Conservation (phyloP, 768 basidiomycete species). For the Artomyces pyxidatus region DNA sequence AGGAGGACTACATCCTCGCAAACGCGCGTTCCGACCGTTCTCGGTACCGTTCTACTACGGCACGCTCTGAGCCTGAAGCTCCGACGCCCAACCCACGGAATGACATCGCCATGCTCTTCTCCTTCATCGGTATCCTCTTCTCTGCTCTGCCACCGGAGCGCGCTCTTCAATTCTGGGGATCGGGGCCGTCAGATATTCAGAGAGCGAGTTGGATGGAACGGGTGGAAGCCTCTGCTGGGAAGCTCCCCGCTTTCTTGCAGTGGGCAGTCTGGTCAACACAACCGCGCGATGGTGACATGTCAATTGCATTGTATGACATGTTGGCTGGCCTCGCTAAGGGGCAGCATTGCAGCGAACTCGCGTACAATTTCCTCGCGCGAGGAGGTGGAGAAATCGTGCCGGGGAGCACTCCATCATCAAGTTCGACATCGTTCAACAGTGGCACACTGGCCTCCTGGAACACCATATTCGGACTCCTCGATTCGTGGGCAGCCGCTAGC, state of each 20-base stretch:
- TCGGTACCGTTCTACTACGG: constrained; percentile 36
- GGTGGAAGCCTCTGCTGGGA: constrained; percentile 51
- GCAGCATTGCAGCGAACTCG: constrained; percentile 75
- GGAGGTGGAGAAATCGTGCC: constrained; percentile 65
- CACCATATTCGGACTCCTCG: constrained; percentile 64
- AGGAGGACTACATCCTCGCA: constrained; percentile 76
- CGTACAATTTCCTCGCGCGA: constrained; percentile 82
- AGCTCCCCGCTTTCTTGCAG: constrained; percentile 70
- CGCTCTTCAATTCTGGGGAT: constrained; percentile 82
- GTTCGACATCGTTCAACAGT: constrained; percentile 36
- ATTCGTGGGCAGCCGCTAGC: constrained; percentile 61
- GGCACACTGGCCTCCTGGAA: constrained; percentile 70
- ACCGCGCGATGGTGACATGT: constrained; percentile 60
- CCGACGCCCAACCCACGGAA: constrained; percentile 49
- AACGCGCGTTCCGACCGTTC: constrained; percentile 57
- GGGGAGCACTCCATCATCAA: constrained; percentile 38
- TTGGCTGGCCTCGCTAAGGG: constrained; percentile 77
- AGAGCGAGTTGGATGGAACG: constrained; percentile 47
- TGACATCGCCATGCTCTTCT: constrained; percentile 79
- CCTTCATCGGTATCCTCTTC: constrained; percentile 78
- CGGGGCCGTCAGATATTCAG: constrained; percentile 34
- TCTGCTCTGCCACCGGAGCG: constrained; percentile 63
- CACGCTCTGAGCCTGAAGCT: constrained; percentile 21
- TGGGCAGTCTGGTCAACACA: constrained; percentile 89
- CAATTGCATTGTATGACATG: constrained; percentile 85